Conservation (phyloP, 2,329 filamentous ascomycete species). For the Aspergillus unguis region DNA sequence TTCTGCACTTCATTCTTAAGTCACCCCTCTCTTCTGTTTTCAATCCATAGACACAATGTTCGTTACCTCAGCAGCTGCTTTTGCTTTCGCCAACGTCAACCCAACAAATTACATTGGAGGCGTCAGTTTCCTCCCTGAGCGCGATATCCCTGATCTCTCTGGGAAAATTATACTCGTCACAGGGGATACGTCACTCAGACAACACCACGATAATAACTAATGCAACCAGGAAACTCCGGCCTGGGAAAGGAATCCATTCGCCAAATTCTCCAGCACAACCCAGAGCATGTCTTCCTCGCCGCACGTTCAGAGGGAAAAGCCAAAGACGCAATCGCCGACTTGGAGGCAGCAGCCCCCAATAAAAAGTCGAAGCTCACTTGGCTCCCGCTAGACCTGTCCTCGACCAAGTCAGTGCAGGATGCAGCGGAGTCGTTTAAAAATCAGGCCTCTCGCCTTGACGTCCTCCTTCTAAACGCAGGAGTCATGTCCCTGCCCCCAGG, state of each 20-base stretch:
- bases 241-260: conserved; percentile 46
- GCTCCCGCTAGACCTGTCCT: conserved; percentile 4
- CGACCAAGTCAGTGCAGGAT: neutral
- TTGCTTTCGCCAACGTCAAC: neutral
- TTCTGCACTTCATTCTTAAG: neutral
- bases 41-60: neutral
- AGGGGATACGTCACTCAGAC: conserved; percentile 25
- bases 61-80: neutral
- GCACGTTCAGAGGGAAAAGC: conserved; percentile 31
- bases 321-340: conserved; percentile 16
- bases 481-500: conserved; percentile 40
- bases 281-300: conserved; percentile 38
- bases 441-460: conserved; percentile 24
- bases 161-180: conserved; percentile 37
- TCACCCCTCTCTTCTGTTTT: neutral
- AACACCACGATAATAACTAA: neutral
- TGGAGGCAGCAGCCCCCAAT: neutral
- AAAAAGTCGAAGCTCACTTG: neutral
- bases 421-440: neutral
- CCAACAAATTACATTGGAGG: conserved; percentile 5
- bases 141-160: conserved; percentile 32
- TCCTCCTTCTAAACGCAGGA: conserved; percentile 43
- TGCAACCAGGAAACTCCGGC: conserved; percentile 42
- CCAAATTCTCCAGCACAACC: conserved; percentile 41
- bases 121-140: conserved; percentile 21